These are phyloP conservation scores for Primulina huaijiensis DNA, from an alignment of 257 asterid species.

Conservation along the genomic window DNA sequence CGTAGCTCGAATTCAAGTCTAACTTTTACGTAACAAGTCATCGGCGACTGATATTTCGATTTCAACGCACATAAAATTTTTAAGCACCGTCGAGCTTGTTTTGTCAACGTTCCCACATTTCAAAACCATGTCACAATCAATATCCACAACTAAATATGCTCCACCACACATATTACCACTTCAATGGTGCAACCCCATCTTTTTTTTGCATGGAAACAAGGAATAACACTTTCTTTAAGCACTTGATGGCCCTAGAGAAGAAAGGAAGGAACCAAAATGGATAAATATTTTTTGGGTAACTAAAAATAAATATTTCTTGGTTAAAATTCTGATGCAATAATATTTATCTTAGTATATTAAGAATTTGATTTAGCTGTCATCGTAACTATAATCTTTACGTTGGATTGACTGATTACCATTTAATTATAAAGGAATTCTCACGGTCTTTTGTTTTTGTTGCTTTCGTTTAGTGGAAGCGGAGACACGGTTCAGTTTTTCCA, in stretches of 20 bases:
- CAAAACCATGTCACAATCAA: slow-evolving; percentile 15
- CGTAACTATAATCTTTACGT: background rate
- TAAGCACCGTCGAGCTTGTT: background rate
- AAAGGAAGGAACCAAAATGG: background rate
- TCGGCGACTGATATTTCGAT: background rate
- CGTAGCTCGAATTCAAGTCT: too few relatives aligned
- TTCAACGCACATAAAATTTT: background rate
- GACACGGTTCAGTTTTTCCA: background rate
- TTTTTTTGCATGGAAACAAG: slow-evolving; percentile 37
- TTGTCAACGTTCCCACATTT: slow-evolving; percentile 19
- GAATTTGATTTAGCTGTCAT: too few relatives aligned
- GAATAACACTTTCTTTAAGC: slow-evolving; percentile 23
- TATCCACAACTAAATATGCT: slow-evolving; percentile 19
- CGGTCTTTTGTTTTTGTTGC: background rate
- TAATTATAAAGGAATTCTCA: too few relatives aligned
- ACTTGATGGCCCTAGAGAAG: background rate
- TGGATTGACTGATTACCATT: background rate
- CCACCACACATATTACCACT: slow-evolving; percentile 26
- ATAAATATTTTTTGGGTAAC: background rate
- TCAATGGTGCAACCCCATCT: slow-evolving; percentile 18
- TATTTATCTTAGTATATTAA: too few relatives aligned
- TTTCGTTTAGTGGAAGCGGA: background rate
- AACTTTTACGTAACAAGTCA: too few relatives aligned
- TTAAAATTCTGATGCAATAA: background rate
- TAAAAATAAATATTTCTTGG: too few relatives aligned